phyloP scores from a whole-genome alignment of 2,329 filamentous ascomycete genomes.

The Macrophomina tecta region DNA sequence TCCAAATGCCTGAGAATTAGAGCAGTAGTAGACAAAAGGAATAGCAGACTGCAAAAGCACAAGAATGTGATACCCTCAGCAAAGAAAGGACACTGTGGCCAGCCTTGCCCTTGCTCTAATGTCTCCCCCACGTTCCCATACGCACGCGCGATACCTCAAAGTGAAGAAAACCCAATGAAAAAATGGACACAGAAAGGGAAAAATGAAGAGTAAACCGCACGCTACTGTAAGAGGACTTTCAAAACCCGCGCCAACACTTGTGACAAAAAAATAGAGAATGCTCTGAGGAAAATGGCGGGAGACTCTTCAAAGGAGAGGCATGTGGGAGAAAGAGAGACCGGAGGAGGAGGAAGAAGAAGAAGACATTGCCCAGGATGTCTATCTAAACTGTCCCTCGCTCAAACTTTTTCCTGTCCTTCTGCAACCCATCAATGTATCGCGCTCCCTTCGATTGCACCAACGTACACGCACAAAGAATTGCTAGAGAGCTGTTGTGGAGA shows the following conservation, averaged over 20 bases:
- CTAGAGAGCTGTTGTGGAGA: slow-evolving; percentile 24
- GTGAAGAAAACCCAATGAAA: slow-evolving; percentile 2
- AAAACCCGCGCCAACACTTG: slow-evolving; percentile 15
- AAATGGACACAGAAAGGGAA: slow-evolving; percentile 19
- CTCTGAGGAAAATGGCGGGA: slow-evolving; percentile 14
- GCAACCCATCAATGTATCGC: slow-evolving; percentile 14
- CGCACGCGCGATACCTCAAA: slow-evolving; percentile 20
- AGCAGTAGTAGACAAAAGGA: slow-evolving; percentile 12
- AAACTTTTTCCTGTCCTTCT: slow-evolving; percentile 1
- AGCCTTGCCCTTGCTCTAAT: slow-evolving; percentile 28
- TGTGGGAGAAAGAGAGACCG: slow-evolving; percentile 23
- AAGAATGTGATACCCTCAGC: slow-evolving; percentile 18
- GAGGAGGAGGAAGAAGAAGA: slow-evolving; percentile 3
- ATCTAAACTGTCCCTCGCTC: slow-evolving; percentile 7
- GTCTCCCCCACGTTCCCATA: slow-evolving; percentile 19
- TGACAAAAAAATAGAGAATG: slow-evolving; percentile 17
- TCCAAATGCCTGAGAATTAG: slow-evolving; percentile 28
- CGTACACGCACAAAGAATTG: slow-evolving; percentile 26
- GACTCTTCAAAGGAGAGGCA: slow-evolving; percentile 21
- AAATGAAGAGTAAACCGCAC: slow-evolving; percentile 13
- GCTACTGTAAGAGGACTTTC: slow-evolving; percentile 6
- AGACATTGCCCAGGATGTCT: slow-evolving; percentile 25
- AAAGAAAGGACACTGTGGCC: slow-evolving; percentile 26
- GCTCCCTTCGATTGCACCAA: slow-evolving; percentile 27
- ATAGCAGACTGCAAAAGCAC: slow-evolving; percentile 11